These are phyloP conservation scores for Ascochyta rabiei DNA, from an alignment of 2,329 filamentous ascomycete genomes.

Conservation along the genomic window DNA sequence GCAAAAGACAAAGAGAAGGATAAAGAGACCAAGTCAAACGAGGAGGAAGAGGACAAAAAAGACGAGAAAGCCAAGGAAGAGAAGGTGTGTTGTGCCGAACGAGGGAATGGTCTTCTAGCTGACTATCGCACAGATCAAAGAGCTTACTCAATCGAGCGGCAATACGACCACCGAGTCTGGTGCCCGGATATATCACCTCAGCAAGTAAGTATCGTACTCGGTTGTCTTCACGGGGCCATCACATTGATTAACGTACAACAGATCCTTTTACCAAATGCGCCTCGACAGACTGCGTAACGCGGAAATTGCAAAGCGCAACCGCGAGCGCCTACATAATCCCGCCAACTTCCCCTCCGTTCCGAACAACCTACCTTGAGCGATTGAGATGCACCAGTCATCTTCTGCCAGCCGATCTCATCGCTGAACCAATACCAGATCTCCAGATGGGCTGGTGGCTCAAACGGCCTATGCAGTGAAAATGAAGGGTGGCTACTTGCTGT, in stretches of 20 bases:
- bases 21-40: constrained; percentile 60
- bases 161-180: constrained; percentile 63
- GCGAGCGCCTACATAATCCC: constrained; percentile 79
- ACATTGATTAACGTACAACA: constrained; percentile 44
- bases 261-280: constrained; percentile 85
- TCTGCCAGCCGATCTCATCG: not conserved
- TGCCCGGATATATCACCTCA: constrained; percentile 81
- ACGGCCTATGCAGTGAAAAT: not conserved
- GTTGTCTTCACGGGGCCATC: not conserved
- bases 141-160: constrained; percentile 56
- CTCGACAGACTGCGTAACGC: constrained; percentile 77
- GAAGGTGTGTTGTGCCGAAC: constrained; percentile 51
- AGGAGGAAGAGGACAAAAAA: constrained; percentile 67
- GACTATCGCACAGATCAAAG: constrained; percentile 49
- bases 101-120: constrained; percentile 3
- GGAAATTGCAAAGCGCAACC: constrained; percentile 80
- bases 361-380: constrained; percentile 55
- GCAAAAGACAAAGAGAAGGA: constrained; percentile 60
- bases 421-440: not conserved
- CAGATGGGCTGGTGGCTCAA: not conserved
- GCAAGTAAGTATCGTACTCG: constrained; percentile 63
- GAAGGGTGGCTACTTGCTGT: constrained; percentile 26
- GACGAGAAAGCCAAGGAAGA: constrained; percentile 68
- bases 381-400: not conserved
- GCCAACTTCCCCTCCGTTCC: constrained; percentile 86